phyloP scores from a whole-genome alignment of 176 grass and related monocot genomes.

The Hordeum vulgare region DNA sequence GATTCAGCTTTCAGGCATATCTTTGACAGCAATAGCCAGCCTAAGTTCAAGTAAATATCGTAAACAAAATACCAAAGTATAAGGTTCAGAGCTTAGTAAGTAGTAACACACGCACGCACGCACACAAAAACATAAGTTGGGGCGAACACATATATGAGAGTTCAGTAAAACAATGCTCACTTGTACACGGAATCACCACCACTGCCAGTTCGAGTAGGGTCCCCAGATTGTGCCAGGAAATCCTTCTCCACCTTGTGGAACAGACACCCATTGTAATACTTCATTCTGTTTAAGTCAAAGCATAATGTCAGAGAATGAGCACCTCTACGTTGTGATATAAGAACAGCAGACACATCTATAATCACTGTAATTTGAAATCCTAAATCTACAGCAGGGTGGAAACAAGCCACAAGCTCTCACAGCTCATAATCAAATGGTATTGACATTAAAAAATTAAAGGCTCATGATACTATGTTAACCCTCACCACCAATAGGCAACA shows the following conservation, averaged over 20 bases:
- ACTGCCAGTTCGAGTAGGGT: constrained; percentile 69
- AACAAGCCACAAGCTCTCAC: background rate
- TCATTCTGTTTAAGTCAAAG: no score
- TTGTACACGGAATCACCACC: constrained; percentile 90
- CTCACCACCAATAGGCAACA: background rate
- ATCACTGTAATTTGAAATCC: background rate
- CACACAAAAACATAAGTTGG: background rate
- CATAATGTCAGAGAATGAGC: no score
- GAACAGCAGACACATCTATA: background rate
- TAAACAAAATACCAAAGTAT: background rate
- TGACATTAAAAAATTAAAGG: background rate
- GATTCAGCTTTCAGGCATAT: constrained; percentile 21
- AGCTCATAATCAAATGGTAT: background rate
- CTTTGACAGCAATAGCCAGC: background rate
- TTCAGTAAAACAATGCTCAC: constrained; percentile 30
- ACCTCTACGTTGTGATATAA: background rate
- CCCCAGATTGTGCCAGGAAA: no score
- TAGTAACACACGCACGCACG: no score
- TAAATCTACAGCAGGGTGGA: background rate
- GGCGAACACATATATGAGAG: background rate
- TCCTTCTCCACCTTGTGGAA: no score
- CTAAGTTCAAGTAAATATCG: background rate
- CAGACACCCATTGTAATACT: no score
- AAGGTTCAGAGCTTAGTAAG: background rate
- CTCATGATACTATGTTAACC: background rate